Conservation (phyloP, 2,329 filamentous ascomycete genomes). For the Ophiostoma populinum region DNA sequence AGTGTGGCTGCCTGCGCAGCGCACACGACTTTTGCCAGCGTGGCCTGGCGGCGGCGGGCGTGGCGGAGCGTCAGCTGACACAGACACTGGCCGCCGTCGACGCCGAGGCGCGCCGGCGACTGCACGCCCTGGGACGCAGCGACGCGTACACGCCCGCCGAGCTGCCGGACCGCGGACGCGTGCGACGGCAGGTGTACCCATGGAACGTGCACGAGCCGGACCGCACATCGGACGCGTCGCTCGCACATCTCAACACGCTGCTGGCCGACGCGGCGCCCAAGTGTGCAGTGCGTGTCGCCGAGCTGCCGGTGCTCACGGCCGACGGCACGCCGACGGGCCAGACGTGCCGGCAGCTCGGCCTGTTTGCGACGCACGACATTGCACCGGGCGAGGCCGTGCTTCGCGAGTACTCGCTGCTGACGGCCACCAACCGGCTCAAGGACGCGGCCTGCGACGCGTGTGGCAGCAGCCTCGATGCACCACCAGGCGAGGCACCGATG, state of each 20-base stretch:
- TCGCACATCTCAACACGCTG: conserved; percentile 54
- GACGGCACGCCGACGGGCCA: conserved; percentile 15
- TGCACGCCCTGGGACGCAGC: neutral
- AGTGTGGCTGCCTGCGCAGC: conserved; percentile 52
- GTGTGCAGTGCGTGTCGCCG: conserved; percentile 60
- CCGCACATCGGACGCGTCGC: conserved; percentile 49
- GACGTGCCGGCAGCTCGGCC: conserved; percentile 62
- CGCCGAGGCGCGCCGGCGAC: conserved; percentile 26
- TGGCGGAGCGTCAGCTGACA: conserved; percentile 38
- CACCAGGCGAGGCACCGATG: conserved; percentile 34
- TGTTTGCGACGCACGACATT: conserved; percentile 78
- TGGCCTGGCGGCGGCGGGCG: conserved; percentile 37
- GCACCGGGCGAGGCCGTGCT: conserved; percentile 59
- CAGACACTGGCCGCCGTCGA: conserved; percentile 36
- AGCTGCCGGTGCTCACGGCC: conserved; percentile 54
- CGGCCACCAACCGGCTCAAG: conserved; percentile 74
- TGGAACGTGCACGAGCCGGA: conserved; percentile 55
- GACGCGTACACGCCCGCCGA: conserved; percentile 29
- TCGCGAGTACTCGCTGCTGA: conserved; percentile 69
- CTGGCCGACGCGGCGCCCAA: conserved; percentile 58
- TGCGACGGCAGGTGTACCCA: conserved; percentile 53
- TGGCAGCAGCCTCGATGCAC: conserved; percentile 52
- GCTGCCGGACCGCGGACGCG: conserved; percentile 52
- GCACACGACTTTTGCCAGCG: conserved; percentile 47
- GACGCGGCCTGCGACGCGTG: conserved; percentile 84